Conservation (phyloP, 805 yeast genomes). For the Cyberlindnera bimundalis region DNA sequence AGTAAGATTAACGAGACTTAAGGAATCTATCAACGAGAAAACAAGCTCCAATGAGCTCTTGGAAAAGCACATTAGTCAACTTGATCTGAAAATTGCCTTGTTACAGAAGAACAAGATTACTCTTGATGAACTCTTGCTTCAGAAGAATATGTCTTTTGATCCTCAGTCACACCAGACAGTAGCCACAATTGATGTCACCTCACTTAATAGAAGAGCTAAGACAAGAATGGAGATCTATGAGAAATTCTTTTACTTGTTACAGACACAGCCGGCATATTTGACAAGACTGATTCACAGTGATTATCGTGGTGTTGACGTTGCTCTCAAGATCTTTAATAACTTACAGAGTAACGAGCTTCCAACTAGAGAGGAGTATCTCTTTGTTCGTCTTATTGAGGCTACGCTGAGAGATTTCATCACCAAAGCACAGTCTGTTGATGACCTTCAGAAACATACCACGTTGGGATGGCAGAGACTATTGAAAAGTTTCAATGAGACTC, state of each 20-base stretch:
- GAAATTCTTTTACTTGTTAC: slow-evolving; percentile 75
- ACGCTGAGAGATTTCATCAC: slow-evolving; percentile 34
- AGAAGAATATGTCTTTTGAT: slow-evolving; percentile 33
- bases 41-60: slow-evolving; percentile 68
- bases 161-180: slow-evolving; percentile 5
- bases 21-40: slow-evolving; percentile 65
- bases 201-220: slow-evolving; percentile 33
- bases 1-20: slow-evolving; percentile 58
- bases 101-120: slow-evolving; percentile 77
- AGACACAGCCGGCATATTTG: slow-evolving; percentile 77
- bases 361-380: slow-evolving; percentile 27
- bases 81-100: slow-evolving; percentile 74
- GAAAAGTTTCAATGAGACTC: slow-evolving; percentile 37
- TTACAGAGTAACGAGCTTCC: slow-evolving; percentile 27
- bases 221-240: slow-evolving; percentile 66
- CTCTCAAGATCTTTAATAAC: slow-evolving; percentile 26
- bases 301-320: slow-evolving; percentile 27
- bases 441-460: slow-evolving; percentile 16
- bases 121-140: slow-evolving; percentile 58
- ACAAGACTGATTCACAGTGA: slow-evolving; percentile 46
- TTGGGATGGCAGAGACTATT: slow-evolving; percentile 45
- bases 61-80: slow-evolving; percentile 70
- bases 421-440: slow-evolving; percentile 31
- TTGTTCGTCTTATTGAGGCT: slow-evolving; percentile 24
- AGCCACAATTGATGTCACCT: slow-evolving; percentile 25